Evolutionary conservation across 768 basidiomycete genomes (phyloP).

Genomic region (Tricholoma flavovirens): DNA sequence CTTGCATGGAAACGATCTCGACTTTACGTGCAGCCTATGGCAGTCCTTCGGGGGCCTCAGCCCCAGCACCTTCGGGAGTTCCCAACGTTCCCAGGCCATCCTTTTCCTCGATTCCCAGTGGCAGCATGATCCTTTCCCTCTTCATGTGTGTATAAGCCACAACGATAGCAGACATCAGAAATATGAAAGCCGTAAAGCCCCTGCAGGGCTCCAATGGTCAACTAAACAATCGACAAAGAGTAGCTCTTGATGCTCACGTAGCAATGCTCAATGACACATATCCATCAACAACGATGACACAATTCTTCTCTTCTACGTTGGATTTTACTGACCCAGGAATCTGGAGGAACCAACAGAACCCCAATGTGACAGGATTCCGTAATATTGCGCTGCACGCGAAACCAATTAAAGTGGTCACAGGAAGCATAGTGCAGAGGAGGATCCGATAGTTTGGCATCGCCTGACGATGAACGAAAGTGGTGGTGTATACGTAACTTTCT

Average conservation of each 20-base stretch:
- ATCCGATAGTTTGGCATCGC: background rate
- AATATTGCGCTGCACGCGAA: background rate
- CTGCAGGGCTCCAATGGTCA: background rate
- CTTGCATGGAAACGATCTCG: too few species aligned
- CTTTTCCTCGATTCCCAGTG: too few species aligned
- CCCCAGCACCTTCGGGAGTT: too few species aligned
- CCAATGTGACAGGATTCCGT: background rate
- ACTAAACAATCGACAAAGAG: too few species aligned
- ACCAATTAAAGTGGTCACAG: background rate
- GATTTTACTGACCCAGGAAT: background rate
- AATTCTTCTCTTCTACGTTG: background rate
- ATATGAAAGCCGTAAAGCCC: background rate
- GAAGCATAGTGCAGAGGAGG: background rate
- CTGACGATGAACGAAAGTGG: background rate
- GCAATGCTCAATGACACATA: background rate
- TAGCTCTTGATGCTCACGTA: background rate
- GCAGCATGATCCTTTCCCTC: background rate
- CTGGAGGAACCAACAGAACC: background rate
- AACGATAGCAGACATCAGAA: background rate
- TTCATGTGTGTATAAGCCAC: background rate
- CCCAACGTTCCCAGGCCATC: too few species aligned
- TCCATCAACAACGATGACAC: background rate
- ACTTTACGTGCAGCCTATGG: too few species aligned
- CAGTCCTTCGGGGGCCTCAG: too few species aligned
- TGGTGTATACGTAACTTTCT: too few species aligned